Evolutionary conservation across 768 basidiomycete species (phyloP), one percentile per base, ranked within the genome.

Genomic region (Trametes meyenii): DNA sequence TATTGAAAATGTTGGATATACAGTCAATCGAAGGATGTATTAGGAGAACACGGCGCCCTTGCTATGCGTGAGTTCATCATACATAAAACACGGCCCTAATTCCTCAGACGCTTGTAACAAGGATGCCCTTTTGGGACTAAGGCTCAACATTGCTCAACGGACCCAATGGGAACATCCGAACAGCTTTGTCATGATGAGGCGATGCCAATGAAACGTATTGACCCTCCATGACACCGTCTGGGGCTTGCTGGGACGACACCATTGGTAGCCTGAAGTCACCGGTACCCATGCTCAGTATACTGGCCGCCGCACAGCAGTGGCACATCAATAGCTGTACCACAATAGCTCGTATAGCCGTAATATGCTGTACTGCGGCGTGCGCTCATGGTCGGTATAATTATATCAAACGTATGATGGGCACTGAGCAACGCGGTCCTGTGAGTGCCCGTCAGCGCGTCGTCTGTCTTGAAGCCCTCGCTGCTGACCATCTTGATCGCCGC

Each of bases 351-450:
- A n/a, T n/a, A n/a, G 29, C 4, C 29, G 8, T 33, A 33, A 3
- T 33, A 8, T 8, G 29, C 29, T 33, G 29, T 8, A 33, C 29
- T 33, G 29, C 29, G 29, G 29, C 44, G 45, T 35, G 55, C 55
- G 55, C 36, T 39, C 29, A 49, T 26, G 19, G 5, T 11, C 26
- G 14, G 12, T n/a, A 40, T 40, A n/a, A 57, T 57, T 36, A 29
- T 57, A 46, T 49, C 46, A 57, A 50, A 49, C 55, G 33, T 40
- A 40, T 57, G 46, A 57, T 57, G 36, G 24, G 11, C 21, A 38
- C 6, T 50, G 19, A 23, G 6, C 38, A 33, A 10, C 16, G 3
- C 55, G 1, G 40, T n/a, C 35, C 13, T 39, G 48, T 42, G 13
- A 43, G 48, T 50, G 23, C 13, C 39, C 29, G 54, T 14, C 43